Percentiles rank a stretch among this genome's conserved stretches.
Evolutionary conservation across 2,329 filamentous ascomycete genomes (phyloP).

Genomic region (Ambrosiella xylebori): DNA sequence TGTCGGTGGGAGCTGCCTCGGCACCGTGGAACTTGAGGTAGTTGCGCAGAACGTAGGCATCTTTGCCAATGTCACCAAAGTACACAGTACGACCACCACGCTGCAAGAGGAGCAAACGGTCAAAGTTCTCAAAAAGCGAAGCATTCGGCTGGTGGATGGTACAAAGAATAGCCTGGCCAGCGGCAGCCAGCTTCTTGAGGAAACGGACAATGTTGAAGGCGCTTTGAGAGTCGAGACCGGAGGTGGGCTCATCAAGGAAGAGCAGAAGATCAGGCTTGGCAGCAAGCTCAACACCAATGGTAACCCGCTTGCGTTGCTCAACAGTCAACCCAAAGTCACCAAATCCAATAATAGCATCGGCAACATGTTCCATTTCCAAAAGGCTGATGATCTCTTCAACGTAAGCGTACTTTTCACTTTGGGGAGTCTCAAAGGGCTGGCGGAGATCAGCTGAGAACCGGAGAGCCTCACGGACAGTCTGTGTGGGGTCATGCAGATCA

Average conservation of each 20-base stretch:
- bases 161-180: conserved; percentile 75
- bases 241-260: conserved; percentile 66
- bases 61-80: conserved; percentile 67
- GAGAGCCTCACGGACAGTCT: conserved; percentile 46
- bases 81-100: conserved; percentile 68
- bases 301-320: conserved; percentile 57
- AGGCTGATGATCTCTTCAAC: conserved; percentile 44
- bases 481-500: conserved; percentile 43
- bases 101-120: conserved; percentile 62
- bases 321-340: conserved; percentile 54
- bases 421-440: conserved; percentile 36
- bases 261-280: conserved; percentile 63
- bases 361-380: conserved; percentile 40
- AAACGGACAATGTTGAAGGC: conserved; percentile 56
- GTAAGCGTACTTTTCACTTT: conserved; percentile 38
- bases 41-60: conserved; percentile 51
- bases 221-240: conserved; percentile 52
- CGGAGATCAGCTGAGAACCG: conserved; percentile 45
- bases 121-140: conserved; percentile 74
- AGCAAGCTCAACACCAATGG: conserved; percentile 77
- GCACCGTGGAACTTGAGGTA: conserved; percentile 45
- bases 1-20: conserved; percentile 35
- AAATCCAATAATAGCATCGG: conserved; percentile 40
- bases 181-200: conserved; percentile 50
- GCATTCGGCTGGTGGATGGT: conserved; percentile 86